Base-by-base conservation (phyloP, 2,329 filamentous ascomycete genomes). In the Sporothrix phasma region DNA sequence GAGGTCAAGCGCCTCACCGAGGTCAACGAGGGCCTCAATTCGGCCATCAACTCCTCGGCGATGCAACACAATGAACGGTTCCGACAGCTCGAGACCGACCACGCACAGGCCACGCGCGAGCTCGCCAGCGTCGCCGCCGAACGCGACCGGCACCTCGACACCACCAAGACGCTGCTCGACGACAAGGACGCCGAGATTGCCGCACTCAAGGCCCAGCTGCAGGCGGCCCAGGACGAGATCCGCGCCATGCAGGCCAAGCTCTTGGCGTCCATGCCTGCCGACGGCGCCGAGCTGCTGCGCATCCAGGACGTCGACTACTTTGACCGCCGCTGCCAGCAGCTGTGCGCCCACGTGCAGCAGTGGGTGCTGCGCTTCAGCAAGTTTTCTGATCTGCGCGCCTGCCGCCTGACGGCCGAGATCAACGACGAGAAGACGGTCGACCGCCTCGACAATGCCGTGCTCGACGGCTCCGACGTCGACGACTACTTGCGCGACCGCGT, bases 291-390 rank as follows among this genome's bases (percentile, higher is more conserved):
- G 37, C 93, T 95, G 77, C 86, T 97, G 67, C 84, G 83, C 58
- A 81, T 92, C 67, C 85, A 85, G 69, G 92, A 97, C 72, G 92
- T 97, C 74, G 92, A 97, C 76, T 92, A 97, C 79, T 97, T 99
- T 73, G 92, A 97, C 72, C 86, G 86, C 71, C 89, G 92, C 47
- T 99, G 94, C 74, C 92, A 97, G 74, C 89, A 95, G 75, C 85
- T 99, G 51, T 99, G 92, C 76, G 89, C 93, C 70, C 92, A 97
- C 73, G 91, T 97, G 47, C 92, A 97, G 74, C 92, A 96, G 77
- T 99, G 94, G 94, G 92, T 99, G 60, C 79, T 97, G 69, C 90
- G 94, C 72, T 99, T 99, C 80, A 97, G 92, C 70, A 97, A 97
- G 74, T 94, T 95, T 76, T 97, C 92, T 58, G 93, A 97, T 76